A percentile compares a stretch with the other conserved stretches of the same genome.
These are phyloP conservation scores for Pythium rishiriense DNA, from an alignment of 352 stramenopile species.

Conservation along the genomic window DNA sequence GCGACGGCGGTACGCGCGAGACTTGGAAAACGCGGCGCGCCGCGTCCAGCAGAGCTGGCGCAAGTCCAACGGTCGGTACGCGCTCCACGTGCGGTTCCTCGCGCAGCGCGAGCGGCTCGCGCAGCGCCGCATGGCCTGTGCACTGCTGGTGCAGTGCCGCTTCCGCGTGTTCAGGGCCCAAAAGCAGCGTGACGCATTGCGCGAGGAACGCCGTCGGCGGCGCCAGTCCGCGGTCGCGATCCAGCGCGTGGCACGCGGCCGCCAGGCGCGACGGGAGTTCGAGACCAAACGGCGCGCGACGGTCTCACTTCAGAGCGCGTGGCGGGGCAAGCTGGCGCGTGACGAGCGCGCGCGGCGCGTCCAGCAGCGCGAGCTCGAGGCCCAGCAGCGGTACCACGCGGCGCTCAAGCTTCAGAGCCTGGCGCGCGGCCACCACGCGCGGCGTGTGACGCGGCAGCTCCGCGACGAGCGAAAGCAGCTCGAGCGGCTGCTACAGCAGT, in stretches of 20 bases:
- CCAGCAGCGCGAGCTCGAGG: slow-evolving; percentile 12
- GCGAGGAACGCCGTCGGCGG: slow-evolving; percentile 20
- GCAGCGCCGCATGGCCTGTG: slow-evolving; percentile 29
- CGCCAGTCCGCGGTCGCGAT: slow-evolving; percentile 35
- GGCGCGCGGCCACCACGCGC: slow-evolving; percentile 29
- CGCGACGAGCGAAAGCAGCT: slow-evolving; percentile 30
- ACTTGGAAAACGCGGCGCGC: slow-evolving; percentile 35
- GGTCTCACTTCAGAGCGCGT: slow-evolving; percentile 45
- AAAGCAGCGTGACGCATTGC: slow-evolving; percentile 10
- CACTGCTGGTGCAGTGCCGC: slow-evolving; percentile 43
- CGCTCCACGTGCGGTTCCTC: slow-evolving; percentile 50
- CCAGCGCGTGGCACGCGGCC: slow-evolving; percentile 38
- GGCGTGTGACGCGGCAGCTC: slow-evolving; percentile 28
- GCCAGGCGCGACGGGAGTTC: slow-evolving; percentile 24
- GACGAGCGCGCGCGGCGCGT: slow-evolving; percentile 23
- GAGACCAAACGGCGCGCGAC: slow-evolving; percentile 25
- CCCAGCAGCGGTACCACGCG: slow-evolving; percentile 15
- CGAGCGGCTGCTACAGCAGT: slow-evolving; percentile 35
- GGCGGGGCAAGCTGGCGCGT: slow-evolving; percentile 39
- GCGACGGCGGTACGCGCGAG: slow-evolving; percentile 15
- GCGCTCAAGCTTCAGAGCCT: slow-evolving; percentile 42
- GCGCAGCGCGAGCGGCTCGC: slow-evolving; percentile 43
- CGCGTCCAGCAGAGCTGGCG: slow-evolving; percentile 56
- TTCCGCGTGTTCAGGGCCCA: slow-evolving; percentile 32
- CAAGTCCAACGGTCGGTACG: slow-evolving; percentile 40